Base-by-base conservation (phyloP, 495 filamentous ascomycete species). In the Lophium mytilinum region DNA sequence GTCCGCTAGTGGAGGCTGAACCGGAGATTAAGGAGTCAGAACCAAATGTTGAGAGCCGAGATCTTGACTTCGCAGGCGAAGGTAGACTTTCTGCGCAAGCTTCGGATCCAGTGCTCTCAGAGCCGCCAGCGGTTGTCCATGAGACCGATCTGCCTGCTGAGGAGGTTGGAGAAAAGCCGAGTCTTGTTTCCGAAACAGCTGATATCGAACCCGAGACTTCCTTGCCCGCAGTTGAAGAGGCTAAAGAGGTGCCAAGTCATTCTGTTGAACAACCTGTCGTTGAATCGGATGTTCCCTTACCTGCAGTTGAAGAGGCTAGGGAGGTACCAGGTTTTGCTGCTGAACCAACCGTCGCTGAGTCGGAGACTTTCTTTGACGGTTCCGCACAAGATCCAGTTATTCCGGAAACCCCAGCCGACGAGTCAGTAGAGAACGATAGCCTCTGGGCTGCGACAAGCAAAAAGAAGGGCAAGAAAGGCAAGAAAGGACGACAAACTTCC, bases 401-500 rank as follows among this genome's bases (percentile, higher is more conserved):
- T 41, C 12, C 39, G 2, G 12, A 41, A 17, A 12, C 39, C 39
- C 39, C 39, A 14, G 17, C 11, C 11, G 39, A 41, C 2, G 4
- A 12, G 17, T 4, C 39, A 17, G 39, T 3, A 41, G 39, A 41
- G 2, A 14, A 12, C 4, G 39, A 41, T 14, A 17, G 39, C 4
- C 4, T 41, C 11, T 41, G 39, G 39, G 39, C 39, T 12, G 3
- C 39, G 17, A 41, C 17, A 17, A 14, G 12, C 12, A 41, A 8
- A 24, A 66, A 66, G 53, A 66, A 66, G 53, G 42, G 42, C 35
- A 66, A 62, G 49, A 66, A 66, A 52, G 57, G 52, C 30, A 65
- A 65, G 54, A 64, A 64, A 40, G 35, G 24, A 21, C 53, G 55
- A 45, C 34, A 43, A 41, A n/a, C 19, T 37, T 58, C 62, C 17